Evolutionary conservation across 345 rosid genomes (phyloP).

Genomic region (Lepidium sativum): DNA sequence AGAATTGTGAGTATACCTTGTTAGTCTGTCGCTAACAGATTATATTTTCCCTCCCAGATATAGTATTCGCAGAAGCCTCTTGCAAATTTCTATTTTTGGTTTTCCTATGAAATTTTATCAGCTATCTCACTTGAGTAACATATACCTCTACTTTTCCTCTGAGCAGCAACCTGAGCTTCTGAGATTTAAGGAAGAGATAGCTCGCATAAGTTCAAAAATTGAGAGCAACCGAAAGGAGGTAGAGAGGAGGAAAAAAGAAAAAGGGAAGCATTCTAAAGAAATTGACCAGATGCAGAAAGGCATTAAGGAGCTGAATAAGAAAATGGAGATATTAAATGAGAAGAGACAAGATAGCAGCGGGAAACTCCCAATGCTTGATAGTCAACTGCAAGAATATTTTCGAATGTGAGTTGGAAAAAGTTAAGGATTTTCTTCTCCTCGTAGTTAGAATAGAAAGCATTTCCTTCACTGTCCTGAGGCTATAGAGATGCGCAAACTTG

Average conservation of each 20-base stretch:
- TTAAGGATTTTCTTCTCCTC: neutral
- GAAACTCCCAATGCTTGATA: conserved; percentile 68
- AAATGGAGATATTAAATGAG: conserved; percentile 62
- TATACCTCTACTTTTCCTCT: conserved; percentile 1
- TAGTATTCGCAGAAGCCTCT: neutral
- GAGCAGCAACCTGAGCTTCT: conserved; percentile 88
- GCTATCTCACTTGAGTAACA: conserved; percentile 8
- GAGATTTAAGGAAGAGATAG: conserved; percentile 74
- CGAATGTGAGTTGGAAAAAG: conserved; percentile 55
- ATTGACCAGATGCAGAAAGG: conserved; percentile 58
- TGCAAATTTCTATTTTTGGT: neutral
- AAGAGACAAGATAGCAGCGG: conserved; percentile 75
- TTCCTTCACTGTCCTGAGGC: neutral
- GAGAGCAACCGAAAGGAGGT: conserved; percentile 78
- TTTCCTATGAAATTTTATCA: neutral
- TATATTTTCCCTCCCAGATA: neutral
- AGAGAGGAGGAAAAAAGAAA: conserved; percentile 65
- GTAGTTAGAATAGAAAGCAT: neutral
- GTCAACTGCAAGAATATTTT: conserved; percentile 75
- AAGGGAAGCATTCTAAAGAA: conserved; percentile 57
- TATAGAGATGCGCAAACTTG: neutral
- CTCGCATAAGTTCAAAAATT: conserved; percentile 75
- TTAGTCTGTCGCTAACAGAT: neutral
- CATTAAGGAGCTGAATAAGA: conserved; percentile 57
- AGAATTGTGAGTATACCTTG: conserved; percentile 51